phyloP scores from a whole-genome alignment of 139 green algal species.

The Closterium sp. region DNA sequence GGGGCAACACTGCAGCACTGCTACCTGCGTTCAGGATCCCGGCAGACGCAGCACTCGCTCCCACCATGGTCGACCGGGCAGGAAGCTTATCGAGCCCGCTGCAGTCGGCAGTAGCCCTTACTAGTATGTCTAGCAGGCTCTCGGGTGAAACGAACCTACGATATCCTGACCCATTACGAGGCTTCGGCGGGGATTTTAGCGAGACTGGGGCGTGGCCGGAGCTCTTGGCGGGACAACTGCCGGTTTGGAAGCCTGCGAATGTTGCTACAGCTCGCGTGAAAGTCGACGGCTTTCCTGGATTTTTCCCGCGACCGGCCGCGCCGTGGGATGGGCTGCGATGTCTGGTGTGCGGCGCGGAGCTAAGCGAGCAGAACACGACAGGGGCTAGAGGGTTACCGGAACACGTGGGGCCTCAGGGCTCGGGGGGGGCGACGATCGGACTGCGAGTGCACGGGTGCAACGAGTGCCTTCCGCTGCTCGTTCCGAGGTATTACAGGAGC shows the following conservation, averaged over 20 bases:
- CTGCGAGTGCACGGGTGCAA: background rate
- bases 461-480: background rate
- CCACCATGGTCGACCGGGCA: background rate
- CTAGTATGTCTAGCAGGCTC: background rate
- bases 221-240: background rate
- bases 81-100: background rate
- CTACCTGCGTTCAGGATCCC: background rate
- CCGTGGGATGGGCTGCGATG: background rate
- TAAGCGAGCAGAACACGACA: background rate
- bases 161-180: background rate
- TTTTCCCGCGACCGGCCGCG: background rate
- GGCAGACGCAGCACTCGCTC: background rate
- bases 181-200: background rate
- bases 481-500: background rate
- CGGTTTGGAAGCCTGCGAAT: background rate
- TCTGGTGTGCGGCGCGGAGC: background rate
- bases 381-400: background rate
- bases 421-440: background rate
- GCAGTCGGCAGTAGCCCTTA: background rate
- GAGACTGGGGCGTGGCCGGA: background rate
- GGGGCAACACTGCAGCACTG: background rate
- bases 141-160: background rate
- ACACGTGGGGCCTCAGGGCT: background rate
- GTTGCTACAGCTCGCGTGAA: background rate
- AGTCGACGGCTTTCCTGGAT: background rate